These are phyloP conservation scores for Casuarina equisetifolia DNA, from an alignment of 306 rosid species.

Conservation along the genomic window DNA sequence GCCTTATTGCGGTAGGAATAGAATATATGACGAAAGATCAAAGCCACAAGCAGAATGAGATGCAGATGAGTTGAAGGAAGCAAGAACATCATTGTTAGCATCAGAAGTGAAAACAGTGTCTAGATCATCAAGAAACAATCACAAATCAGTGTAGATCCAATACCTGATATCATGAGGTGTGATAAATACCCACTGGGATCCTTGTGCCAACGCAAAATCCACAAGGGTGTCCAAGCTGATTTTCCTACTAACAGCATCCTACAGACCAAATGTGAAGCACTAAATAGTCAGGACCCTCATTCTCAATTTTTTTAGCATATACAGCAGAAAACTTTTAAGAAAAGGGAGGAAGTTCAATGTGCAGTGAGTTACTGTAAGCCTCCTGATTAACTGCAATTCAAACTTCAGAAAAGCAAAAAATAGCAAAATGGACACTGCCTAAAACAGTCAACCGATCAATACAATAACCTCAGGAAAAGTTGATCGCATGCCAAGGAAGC, in stretches of 20 bases:
- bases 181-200: constrained; percentile 94
- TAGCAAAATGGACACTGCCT: background rate
- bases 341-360: background rate
- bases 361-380: no score
- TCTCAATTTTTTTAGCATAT: background rate
- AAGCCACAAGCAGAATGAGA: background rate
- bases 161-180: constrained; percentile 97
- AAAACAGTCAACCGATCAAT: constrained; percentile 1
- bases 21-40: background rate
- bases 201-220: constrained; percentile 76
- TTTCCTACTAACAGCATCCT: constrained; percentile 96
- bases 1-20: background rate
- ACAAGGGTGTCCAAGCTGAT: constrained; percentile 89
- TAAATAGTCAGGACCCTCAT: constrained; percentile 1
- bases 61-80: background rate
- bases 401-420: background rate
- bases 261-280: constrained; percentile 28
- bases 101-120: background rate
- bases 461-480: background rate
- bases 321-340: background rate
- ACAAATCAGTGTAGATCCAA: constrained; percentile 19
- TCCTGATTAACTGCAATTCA: background rate
- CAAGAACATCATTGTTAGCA: background rate
- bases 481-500: background rate
- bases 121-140: background rate